Percentiles rank a stretch among this genome's conserved stretches.
Conservation (phyloP, 129 eudicot species). For the Chrysanthemum lavandulifolium region DNA sequence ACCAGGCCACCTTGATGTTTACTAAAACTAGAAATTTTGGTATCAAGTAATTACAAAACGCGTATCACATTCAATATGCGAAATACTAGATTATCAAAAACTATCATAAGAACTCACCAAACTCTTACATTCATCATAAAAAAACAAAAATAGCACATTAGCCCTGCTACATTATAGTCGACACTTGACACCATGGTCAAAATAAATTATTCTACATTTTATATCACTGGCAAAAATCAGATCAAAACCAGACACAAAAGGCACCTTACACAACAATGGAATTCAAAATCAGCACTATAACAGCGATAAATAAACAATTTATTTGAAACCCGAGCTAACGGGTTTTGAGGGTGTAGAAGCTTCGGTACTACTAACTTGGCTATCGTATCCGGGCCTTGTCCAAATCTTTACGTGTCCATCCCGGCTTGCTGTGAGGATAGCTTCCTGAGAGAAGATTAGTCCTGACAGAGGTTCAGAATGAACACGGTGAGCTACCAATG, state of each 20-base stretch:
- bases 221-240: conserved; percentile 9
- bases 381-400: conserved; percentile 61
- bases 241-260: conserved; percentile 14
- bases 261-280: background rate
- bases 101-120: too few relatives aligned
- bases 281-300: conserved; percentile 14
- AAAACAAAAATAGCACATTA: background rate
- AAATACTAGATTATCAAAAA: too few relatives aligned
- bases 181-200: conserved; percentile 1
- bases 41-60: too few relatives aligned
- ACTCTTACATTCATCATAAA: background rate
- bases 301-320: background rate
- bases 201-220: conserved; percentile 30
- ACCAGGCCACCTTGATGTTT: too few relatives aligned
- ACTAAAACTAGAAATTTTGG: too few relatives aligned
- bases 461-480: conserved; percentile 84
- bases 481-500: conserved; percentile 75
- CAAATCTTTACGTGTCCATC: conserved; percentile 86
- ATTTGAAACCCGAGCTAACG: conserved; percentile 25
- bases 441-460: conserved; percentile 58
- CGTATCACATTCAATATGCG: too few relatives aligned
- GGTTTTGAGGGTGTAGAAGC: conserved; percentile 27
- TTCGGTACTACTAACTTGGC: conserved; percentile 38
- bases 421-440: conserved; percentile 61
- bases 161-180: conserved; percentile 15